phyloP scores from a whole-genome alignment of 2,329 filamentous ascomycete genomes.

The Talaromyces sp. region DNA sequence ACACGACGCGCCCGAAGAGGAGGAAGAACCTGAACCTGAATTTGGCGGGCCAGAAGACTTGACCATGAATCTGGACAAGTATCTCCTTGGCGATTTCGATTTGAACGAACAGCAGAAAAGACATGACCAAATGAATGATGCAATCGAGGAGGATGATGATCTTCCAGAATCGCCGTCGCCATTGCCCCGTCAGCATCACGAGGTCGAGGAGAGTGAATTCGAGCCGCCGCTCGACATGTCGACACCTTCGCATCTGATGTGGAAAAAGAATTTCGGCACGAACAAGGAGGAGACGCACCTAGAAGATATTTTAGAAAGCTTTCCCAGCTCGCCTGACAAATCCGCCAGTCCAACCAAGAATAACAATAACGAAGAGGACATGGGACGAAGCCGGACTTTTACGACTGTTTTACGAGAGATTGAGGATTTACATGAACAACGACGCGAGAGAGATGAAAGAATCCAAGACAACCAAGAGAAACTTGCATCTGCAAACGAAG shows the following conservation, averaged over 20 bases:
- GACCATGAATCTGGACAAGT: conserved; percentile 37
- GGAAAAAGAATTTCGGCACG: conserved; percentile 19
- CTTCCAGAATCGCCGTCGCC: conserved; percentile 17
- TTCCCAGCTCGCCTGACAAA: conserved; percentile 19
- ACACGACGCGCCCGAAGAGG: conserved; percentile 18
- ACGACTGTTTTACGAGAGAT: conserved; percentile 27
- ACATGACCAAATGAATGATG: conserved; percentile 7
- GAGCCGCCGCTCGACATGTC: conserved; percentile 40
- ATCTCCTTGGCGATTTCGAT: conserved; percentile 27
- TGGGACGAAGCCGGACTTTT: conserved; percentile 13
- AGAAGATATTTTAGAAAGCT: conserved; percentile 33
- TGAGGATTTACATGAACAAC: conserved; percentile 24
- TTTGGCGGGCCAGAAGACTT: conserved; percentile 39
- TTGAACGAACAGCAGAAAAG: conserved; percentile 5
- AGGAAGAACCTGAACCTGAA: conserved; percentile 29
- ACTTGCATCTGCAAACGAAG: conserved; percentile 30
- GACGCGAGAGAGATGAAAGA: conserved; percentile 31
- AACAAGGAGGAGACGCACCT: conserved; percentile 28
- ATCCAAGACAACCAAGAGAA: conserved; percentile 26
- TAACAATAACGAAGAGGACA: conserved; percentile 17
- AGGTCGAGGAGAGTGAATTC: conserved; percentile 37
- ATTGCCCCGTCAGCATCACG: conserved; percentile 12
- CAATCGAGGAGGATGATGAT: conserved; percentile 7
- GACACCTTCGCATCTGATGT: conserved; percentile 37
- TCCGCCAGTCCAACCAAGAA: conserved; percentile 23